A percentile compares a stretch with the other conserved stretches of the same genome.
Evolutionary conservation across 2,329 filamentous ascomycete genomes (phyloP).

Genomic region (Aspergillus fumigatus): DNA sequence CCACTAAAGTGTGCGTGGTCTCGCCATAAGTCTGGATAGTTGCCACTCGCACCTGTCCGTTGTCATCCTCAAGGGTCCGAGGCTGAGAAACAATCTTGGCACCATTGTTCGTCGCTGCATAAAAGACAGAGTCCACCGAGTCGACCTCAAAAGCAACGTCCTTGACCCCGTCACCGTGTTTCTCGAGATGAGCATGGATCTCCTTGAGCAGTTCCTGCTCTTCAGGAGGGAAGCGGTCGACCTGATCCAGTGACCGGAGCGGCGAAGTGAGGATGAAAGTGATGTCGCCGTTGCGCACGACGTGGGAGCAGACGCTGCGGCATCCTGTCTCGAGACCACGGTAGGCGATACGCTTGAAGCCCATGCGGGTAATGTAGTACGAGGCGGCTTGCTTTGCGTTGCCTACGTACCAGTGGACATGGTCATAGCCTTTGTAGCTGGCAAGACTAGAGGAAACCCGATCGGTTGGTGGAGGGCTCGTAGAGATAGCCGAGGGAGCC

Average conservation of each 20-base stretch:
- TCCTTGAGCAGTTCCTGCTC: constrained; percentile 65
- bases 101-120: constrained; percentile 58
- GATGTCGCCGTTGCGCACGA: constrained; percentile 46
- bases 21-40: constrained; percentile 90
- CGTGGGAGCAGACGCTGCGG: constrained; percentile 75
- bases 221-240: constrained; percentile 50
- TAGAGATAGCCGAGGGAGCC: constrained; percentile 30
- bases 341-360: constrained; percentile 79
- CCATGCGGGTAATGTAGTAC: constrained; percentile 84
- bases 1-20: constrained; percentile 88
- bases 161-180: constrained; percentile 89
- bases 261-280: constrained; percentile 42
- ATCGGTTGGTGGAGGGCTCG: constrained; percentile 18
- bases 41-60: constrained; percentile 67
- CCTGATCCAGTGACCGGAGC: constrained; percentile 59
- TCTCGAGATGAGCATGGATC: constrained; percentile 77
- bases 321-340: constrained; percentile 83
- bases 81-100: constrained; percentile 37
- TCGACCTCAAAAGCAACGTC: constrained; percentile 96
- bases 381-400: constrained; percentile 93
- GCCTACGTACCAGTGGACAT: constrained; percentile 93
- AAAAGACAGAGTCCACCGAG: constrained; percentile 74
- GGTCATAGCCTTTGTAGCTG: constrained; percentile 74
- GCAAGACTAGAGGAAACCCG: constrained; percentile 22
- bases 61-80: constrained; percentile 57